Base-by-base conservation (phyloP, 2,329 filamentous ascomycete genomes). In the Raffaelea deltoideospora region DNA sequence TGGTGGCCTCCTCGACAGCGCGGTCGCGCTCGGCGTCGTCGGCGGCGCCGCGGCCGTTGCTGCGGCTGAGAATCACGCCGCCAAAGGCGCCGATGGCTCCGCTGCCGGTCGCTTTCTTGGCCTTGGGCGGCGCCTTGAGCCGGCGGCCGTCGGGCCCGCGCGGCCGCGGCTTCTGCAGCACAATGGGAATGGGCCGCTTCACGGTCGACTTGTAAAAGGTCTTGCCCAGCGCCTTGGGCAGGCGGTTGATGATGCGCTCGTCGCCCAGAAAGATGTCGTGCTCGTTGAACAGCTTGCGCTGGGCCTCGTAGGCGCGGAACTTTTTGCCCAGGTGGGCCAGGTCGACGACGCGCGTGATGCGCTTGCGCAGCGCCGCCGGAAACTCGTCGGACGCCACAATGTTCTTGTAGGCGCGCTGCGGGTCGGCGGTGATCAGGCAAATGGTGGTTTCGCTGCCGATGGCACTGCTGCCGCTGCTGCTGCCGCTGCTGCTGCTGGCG, bases 241-340 rank as follows among this genome's bases (percentile, higher is more conserved):
- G 68, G 21, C 67, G 62, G 54, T 71, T 77, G 52, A 78, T 66
- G 49, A 98, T 81, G 34, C 90, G 71, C 52, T 94, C 83, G 55
- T 98, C 90, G 36, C 82, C 88, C 39, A 98, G 69, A 63, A 98
- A 96, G 39, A 96, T 64, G 54, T 96, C 90, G 58, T 95, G 85
- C 57, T 94, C 84, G 31, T 75, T 65, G 43, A 79, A 72, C 26
- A 98, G 71, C 57, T 90, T 84, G 45, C 90, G 71, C 58, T 83
- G 77, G 37, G 75, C 76, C 63, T 98, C 90, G 59, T 84, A 98
- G 42, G 81, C 74, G 64, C 81, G 78, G 69, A 81, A 95, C 63
- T 90, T 88, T 48, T 78, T 70, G 52, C 63, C 62, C 43, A 98
- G 67, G 59, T 96, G 93, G 49, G 70, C 69, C 46, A 87, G 63